Base-by-base conservation (phyloP, 257 asterid species). In the Solanum appendiculatum region DNA sequence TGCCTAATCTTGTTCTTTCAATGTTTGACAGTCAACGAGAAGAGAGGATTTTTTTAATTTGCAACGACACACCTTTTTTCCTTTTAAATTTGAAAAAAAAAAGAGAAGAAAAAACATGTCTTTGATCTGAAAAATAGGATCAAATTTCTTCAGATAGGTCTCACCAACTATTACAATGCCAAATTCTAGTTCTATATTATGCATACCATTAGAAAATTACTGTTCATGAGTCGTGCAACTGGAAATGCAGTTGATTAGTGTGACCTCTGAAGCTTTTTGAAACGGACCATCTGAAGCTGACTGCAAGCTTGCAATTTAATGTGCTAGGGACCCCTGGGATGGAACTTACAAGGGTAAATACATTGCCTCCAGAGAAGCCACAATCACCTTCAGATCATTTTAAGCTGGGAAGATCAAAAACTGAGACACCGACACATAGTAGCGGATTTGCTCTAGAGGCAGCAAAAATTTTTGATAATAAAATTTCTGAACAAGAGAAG, bases 381-480 rank as follows among this genome's bases (percentile, higher is more conserved):
- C 93, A 90, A 90, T 73, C 89, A 84, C 90, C 91, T 63, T 23
- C 86, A 73, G 89, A 78, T 68, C 72, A 51, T 72, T 51, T 63
- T 86, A 91, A 77, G 83, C 85, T 95, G 88, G 95, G 91, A 74
- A 93, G 96, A 86, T 92, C 98, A 64, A 97, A 90, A 85, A 97
- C 96, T 7, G 99, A 93, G 92, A 92, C 91, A 89, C 97, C 89
- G 82, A 91, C 90, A 72, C 93, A 87, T 90, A 89, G 89, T 81
- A 88, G 91, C 83, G 86, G 92, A 85, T 92, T 88, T 66, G 92
- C 97, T 14, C 92, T 90, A 83, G 98, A 94, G 88, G 98, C 98
- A 82, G 97, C 96, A 3, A 95, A 94, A 89, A 92, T 97, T 85
- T 95, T 94, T 92, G 98, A 96, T 89, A 91, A 94, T 87, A 93